phyloP scores from a whole-genome alignment of 129 eudicot species.

The Pulicaria dysenterica region DNA sequence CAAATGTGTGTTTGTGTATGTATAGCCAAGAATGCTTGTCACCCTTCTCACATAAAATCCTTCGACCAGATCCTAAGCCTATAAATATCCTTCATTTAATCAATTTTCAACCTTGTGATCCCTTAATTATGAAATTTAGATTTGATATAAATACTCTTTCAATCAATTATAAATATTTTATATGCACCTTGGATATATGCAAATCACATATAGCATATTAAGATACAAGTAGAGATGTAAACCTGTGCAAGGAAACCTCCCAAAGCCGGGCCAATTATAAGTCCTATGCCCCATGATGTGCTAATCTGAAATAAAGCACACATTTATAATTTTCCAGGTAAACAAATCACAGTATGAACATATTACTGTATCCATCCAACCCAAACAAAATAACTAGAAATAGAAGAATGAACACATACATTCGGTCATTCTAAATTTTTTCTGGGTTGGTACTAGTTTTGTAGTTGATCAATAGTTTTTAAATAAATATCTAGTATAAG shows the following conservation, averaged over 20 bases:
- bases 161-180: slow-evolving; percentile 9
- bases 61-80: too few species aligned
- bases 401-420: too few species aligned
- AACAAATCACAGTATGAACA: neutral
- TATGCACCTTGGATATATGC: neutral
- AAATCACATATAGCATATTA: neutral
- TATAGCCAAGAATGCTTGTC: too few species aligned
- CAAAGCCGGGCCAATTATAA: slow-evolving; percentile 84
- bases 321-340: neutral
- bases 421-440: too few species aligned
- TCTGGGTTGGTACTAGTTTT: too few species aligned
- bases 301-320: slow-evolving; percentile 52
- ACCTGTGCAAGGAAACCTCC: slow-evolving; percentile 98
- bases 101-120: neutral
- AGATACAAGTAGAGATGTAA: slow-evolving; percentile 15
- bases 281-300: slow-evolving; percentile 94
- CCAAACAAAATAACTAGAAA: too few species aligned
- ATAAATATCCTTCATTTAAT: neutral
- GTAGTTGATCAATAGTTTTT: too few species aligned
- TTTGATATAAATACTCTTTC: neutral
- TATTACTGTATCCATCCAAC: neutral
- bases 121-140: neutral
- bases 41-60: too few species aligned
- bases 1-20: too few species aligned
- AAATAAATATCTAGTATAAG: neutral